Evolutionary conservation across 1,284 basidiomycete genomes (phyloP).

Genomic region (Leccinum solheimii): DNA sequence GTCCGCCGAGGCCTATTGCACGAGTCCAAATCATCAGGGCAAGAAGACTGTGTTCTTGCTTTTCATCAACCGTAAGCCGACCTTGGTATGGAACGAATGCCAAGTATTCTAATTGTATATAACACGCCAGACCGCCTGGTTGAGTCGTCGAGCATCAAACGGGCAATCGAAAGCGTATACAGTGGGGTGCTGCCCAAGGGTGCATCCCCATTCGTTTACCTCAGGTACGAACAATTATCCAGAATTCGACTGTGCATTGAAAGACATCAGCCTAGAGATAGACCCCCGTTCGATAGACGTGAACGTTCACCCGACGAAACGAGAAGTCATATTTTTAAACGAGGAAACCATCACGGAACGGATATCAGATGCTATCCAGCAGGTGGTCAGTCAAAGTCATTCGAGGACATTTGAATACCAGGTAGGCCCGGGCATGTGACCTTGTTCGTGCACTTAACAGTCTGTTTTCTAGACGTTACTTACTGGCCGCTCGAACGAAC

Average conservation of each 20-base stretch:
- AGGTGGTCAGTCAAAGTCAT: constrained; percentile 66
- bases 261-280: constrained; percentile 65
- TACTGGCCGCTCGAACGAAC: constrained; percentile 49
- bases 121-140: constrained; percentile 80
- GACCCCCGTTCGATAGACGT: constrained; percentile 91
- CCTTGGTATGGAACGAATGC: not conserved
- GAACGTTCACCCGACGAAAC: constrained; percentile 98
- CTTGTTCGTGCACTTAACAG: not conserved
- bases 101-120: not conserved
- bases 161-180: constrained; percentile 87
- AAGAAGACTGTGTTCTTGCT: constrained; percentile 86
- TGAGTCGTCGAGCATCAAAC: constrained; percentile 85
- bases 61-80: constrained; percentile 92
- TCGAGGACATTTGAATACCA: constrained; percentile 84
- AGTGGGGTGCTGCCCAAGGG: constrained; percentile 90
- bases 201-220: constrained; percentile 86
- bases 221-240: constrained; percentile 56
- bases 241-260: not conserved
- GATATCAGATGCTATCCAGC: constrained; percentile 75
- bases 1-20: constrained; percentile 77
- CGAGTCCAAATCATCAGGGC: constrained; percentile 86
- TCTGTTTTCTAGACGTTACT: constrained; percentile 53
- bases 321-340: constrained; percentile 93
- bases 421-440: constrained; percentile 39
- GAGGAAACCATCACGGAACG: constrained; percentile 87